Percentiles rank a stretch among this genome's conserved stretches.
Evolutionary conservation across 2,329 filamentous ascomycete genomes (phyloP).

Genomic region (Metarhizium rileyi): DNA sequence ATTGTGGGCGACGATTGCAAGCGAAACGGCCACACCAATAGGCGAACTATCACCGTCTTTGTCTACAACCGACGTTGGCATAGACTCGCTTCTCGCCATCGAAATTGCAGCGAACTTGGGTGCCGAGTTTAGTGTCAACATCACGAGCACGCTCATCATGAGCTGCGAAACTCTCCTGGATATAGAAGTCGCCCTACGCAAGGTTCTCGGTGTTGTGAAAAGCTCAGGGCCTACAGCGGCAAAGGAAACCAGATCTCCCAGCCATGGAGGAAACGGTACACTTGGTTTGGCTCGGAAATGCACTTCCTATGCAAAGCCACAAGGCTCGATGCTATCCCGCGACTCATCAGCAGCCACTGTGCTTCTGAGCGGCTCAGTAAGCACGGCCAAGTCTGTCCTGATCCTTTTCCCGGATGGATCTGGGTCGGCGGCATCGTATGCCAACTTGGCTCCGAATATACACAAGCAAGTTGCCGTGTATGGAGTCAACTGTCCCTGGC

Average conservation of each 20-base stretch:
- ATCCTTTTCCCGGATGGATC: conserved; percentile 2
- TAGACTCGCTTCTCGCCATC: conserved; percentile 13
- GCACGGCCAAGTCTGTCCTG: background rate
- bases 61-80: conserved; percentile 11
- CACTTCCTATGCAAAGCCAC: background rate
- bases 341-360: background rate
- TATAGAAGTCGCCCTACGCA: conserved; percentile 10
- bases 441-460: conserved; percentile 26
- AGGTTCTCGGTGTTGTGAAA: background rate
- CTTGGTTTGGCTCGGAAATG: background rate
- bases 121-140: conserved; percentile 13
- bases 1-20: conserved; percentile 7
- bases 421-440: conserved; percentile 1
- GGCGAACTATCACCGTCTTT: conserved; percentile 11
- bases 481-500: conserved; percentile 52
- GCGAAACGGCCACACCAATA: conserved; percentile 12
- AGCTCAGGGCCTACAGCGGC: background rate
- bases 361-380: background rate
- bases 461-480: conserved; percentile 36
- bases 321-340: background rate
- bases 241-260: background rate
- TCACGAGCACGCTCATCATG: conserved; percentile 7
- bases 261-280: too few species aligned
- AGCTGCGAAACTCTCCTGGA: conserved; percentile 9
- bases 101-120: conserved; percentile 15